phyloP scores from a whole-genome alignment of 1,284 basidiomycete species.

The Ganoderma lingzhi region DNA sequence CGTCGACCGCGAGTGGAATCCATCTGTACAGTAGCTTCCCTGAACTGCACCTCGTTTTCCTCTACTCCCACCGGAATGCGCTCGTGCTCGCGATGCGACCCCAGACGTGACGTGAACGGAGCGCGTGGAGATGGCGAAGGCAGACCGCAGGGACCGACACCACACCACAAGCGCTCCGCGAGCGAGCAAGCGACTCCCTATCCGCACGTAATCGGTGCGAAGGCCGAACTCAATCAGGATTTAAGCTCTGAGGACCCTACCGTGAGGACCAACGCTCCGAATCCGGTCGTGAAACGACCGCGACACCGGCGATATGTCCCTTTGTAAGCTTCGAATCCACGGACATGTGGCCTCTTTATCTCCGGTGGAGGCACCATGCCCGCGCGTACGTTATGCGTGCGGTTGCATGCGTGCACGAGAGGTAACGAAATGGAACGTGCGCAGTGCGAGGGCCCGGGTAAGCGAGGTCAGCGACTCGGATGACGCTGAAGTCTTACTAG shows the following conservation, averaged over 20 bases:
- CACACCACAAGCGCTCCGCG: neutral
- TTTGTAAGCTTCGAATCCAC: neutral
- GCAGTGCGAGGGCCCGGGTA: too few relatives aligned
- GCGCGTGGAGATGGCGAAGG: neutral
- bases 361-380: neutral
- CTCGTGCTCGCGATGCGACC: too few relatives aligned
- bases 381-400: neutral
- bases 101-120: neutral
- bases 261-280: neutral
- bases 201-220: neutral
- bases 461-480: too few relatives aligned
- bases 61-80: neutral
- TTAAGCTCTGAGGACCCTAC: neutral
- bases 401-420: neutral
- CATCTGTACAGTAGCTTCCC: slow-evolving; percentile 7
- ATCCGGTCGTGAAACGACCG: neutral
- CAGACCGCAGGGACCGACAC: neutral
- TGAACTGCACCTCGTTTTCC: neutral
- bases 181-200: neutral
- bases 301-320: neutral
- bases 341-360: neutral
- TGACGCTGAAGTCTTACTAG: neutral
- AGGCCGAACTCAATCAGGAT: neutral
- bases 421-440: neutral
- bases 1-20: slow-evolving; percentile 3